Evolutionary conservation across 805 yeast species (phyloP), one percentile per base, ranked within the genome.

Genomic region (Yarrowia porcina): DNA sequence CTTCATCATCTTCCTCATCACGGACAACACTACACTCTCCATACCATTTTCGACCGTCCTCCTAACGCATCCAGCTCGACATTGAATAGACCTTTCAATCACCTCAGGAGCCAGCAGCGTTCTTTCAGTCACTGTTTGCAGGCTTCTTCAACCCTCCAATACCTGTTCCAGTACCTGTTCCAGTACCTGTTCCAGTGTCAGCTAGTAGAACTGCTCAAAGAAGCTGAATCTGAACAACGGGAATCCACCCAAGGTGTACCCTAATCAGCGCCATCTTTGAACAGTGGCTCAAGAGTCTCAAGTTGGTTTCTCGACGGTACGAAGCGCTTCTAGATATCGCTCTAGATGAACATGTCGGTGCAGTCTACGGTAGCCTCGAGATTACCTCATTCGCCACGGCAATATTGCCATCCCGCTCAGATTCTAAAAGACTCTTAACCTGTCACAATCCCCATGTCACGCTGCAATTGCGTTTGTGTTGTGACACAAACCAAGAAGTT

Each of bases 121-220:
- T 35, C 59, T 52, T 52, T 44, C 44, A 35, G 23, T 52, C 59
- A 3, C 33, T 33, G 4, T 52, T 52, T 36, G 42, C 59, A 5
- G 59, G 59, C 23, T 52, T 52, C 9, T 35, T 36, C 59, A 25
- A 36, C 38, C 44, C 59, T 17, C 59, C 59, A 6, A 8, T 36
- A 7, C 44, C n/a, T n/a, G n/a, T n/a, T n/a, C n/a, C n/a, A n/a
- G n/a, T n/a, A n/a, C n/a, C n/a, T n/a, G n/a, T n/a, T n/a, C n/a
- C n/a, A n/a, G n/a, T n/a, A n/a, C n/a, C 59, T 17, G 59, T 52
- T 1, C 59, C 59, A 7, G 44, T 36, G 6, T 21, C 42, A 8
- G 18, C 44, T 9, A 25, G 44, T 52, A 13, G 44, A 52, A 11
- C 12, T 35, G 11, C 59, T 52, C 17, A 52, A 52, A 15, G 30